Evolutionary conservation across 805 yeast genomes (phyloP).

Genomic region (Candida endomychidarum): DNA sequence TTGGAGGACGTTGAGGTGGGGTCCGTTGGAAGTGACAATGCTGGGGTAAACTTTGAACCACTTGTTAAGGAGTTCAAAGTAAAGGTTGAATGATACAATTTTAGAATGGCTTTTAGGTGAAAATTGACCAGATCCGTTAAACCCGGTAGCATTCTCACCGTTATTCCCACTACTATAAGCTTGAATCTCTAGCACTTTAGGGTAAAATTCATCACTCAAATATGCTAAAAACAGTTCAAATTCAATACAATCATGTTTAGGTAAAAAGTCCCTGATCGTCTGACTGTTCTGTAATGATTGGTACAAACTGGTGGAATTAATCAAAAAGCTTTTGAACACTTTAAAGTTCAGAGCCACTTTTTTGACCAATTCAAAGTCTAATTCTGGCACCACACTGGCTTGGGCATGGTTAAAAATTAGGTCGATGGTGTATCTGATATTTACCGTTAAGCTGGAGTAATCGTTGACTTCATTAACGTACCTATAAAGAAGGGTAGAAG

Average conservation of each 20-base stretch:
- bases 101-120: not conserved
- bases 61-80: slow-evolving; percentile 33
- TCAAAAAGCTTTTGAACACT: slow-evolving; percentile 25
- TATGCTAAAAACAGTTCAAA: slow-evolving; percentile 29
- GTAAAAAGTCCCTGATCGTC: slow-evolving; percentile 15
- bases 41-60: slow-evolving; percentile 39
- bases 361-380: slow-evolving; percentile 28
- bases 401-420: slow-evolving; percentile 12
- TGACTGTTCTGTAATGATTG: slow-evolving; percentile 14
- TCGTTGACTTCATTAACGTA: slow-evolving; percentile 22
- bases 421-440: slow-evolving; percentile 12
- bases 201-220: slow-evolving; percentile 26
- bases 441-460: slow-evolving; percentile 9
- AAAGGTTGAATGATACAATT: slow-evolving; percentile 24
- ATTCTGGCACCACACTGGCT: slow-evolving; percentile 32
- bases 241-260: slow-evolving; percentile 23
- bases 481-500: slow-evolving; percentile 30
- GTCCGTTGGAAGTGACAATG: slow-evolving; percentile 29
- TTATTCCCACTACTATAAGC: not conserved
- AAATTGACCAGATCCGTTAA: no score
- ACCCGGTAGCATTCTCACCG: not conserved
- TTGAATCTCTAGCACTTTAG: slow-evolving; percentile 28
- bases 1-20: slow-evolving; percentile 27
- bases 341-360: slow-evolving; percentile 26
- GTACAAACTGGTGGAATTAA: slow-evolving; percentile 16